Percentiles rank a stretch among this genome's conserved stretches.
Conservation (phyloP, 352 stramenopile genomes). For the Phytophthora pluvialis region DNA sequence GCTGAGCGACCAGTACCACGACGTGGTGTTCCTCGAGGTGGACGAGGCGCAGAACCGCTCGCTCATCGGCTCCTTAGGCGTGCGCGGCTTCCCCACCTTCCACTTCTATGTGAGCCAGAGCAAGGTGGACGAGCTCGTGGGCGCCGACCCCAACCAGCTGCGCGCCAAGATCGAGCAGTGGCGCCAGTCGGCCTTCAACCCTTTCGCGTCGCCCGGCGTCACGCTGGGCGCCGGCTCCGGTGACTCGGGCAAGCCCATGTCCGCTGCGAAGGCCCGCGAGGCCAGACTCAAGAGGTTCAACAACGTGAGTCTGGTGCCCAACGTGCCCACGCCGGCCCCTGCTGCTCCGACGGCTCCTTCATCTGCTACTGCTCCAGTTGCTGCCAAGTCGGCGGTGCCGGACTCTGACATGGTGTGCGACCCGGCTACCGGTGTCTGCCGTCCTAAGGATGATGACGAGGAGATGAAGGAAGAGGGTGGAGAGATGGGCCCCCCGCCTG, state of each 20-base stretch:
- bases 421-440: slow-evolving; percentile 62
- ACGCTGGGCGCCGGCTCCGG: slow-evolving; percentile 53
- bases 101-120: slow-evolving; percentile 90
- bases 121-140: slow-evolving; percentile 90
- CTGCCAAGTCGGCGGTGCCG: slow-evolving; percentile 29
- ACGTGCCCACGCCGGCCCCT: slow-evolving; percentile 18
- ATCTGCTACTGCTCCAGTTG: slow-evolving; percentile 26
- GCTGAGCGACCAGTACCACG: slow-evolving; percentile 79
- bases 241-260: slow-evolving; percentile 33
- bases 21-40: slow-evolving; percentile 90
- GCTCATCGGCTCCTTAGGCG: slow-evolving; percentile 76
- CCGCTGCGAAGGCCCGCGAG: slow-evolving; percentile 68
- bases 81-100: slow-evolving; percentile 91
- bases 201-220: slow-evolving; percentile 78
- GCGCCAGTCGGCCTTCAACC: slow-evolving; percentile 87
- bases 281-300: slow-evolving; percentile 83
- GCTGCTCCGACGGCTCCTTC: no score
- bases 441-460: slow-evolving; percentile 39
- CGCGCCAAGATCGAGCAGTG: slow-evolving; percentile 90
- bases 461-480: slow-evolving; percentile 38
- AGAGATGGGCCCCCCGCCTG: slow-evolving; percentile 51
- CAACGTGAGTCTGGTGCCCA: slow-evolving; percentile 62
- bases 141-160: slow-evolving; percentile 83
- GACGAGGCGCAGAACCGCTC: slow-evolving; percentile 88
- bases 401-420: slow-evolving; percentile 76